Percentiles rank a stretch among this genome's conserved stretches.
Conservation (phyloP, 2,329 filamentous ascomycete genomes). For the Microcyclosporella mali region DNA sequence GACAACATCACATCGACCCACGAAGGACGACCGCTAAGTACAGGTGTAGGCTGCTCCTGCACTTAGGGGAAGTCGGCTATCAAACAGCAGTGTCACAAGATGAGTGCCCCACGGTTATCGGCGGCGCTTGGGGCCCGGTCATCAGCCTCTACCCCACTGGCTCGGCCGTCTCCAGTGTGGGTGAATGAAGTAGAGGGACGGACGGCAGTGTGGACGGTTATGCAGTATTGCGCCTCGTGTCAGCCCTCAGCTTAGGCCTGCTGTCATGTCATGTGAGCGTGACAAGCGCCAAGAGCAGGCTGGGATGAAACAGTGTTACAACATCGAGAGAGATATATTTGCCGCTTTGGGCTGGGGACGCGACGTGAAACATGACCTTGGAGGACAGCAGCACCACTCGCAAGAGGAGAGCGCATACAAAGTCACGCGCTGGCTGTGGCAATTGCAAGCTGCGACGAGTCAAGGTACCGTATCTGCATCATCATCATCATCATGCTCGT, state of each 20-base stretch:
- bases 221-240: too few species aligned
- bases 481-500: background rate
- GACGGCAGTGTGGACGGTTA: too few species aligned
- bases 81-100: too few species aligned
- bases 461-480: conserved; percentile 38
- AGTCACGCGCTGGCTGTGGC: conserved; percentile 49
- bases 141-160: background rate
- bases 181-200: too few species aligned
- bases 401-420: conserved; percentile 39
- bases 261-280: too few species aligned
- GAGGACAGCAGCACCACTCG: conserved; percentile 3
- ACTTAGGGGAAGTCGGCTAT: conserved; percentile 8
- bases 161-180: background rate
- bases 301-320: too few species aligned
- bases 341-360: background rate
- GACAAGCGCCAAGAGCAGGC: too few species aligned
- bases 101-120: background rate
- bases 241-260: too few species aligned
- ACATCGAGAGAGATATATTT: too few species aligned
- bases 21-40: conserved; percentile 3
- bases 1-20: background rate
- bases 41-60: conserved; percentile 10
- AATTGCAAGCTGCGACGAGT: conserved; percentile 53
- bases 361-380: conserved; percentile 6
- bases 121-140: background rate